Base-by-base conservation (phyloP, 768 basidiomycete genomes). In the Russula ochroleuca region DNA sequence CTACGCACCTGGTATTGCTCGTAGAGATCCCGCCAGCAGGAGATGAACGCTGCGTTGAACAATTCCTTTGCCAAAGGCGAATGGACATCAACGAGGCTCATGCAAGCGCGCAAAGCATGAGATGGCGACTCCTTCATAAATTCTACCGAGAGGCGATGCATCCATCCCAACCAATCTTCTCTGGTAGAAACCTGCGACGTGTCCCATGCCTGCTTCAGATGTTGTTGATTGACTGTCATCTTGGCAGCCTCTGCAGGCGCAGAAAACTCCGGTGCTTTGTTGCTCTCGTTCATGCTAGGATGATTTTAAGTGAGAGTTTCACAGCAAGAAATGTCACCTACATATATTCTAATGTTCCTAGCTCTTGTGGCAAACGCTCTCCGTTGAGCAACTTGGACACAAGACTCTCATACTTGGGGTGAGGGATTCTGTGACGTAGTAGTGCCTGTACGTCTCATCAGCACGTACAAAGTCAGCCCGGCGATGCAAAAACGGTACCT, bases 111-210 rank as follows among this genome's bases (percentile, higher is more conserved):
- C 43, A 99, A 82, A n/a, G 97, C 97, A 77, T 96, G 94, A 2
- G 94, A 97, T 0, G 97, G 96, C 0, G 96, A 98, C 67, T 98
- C 94, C 71, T 95, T 92, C 89, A 99, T 95, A 71, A 98, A 89
- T 73, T 98, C 94, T 2, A 94, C 90, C 19, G 93, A 87, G 10
- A 99, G 81, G 17, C 88, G 83, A 71, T 91, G 93, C 79, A 97
- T 88, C 97, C 97, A 99, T 43, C 94, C 93, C 19, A 81, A 77
- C 97, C 97, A 99, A 67, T 98, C 95, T 50, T 94, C 90, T 57
- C 81, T 80, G 1, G 90, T 90, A 28, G 81, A 77, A 8, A 92
- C 81, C 64, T 84, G 81, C 7, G 90, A 88, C 2, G 85, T 83
- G 68, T 97, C 95, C 96, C 97, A 99, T 0, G 95, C 94, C 70